Evolutionary conservation across 2,329 filamentous ascomycete species (phyloP).

Genomic region (Neonectria coccinea): DNA sequence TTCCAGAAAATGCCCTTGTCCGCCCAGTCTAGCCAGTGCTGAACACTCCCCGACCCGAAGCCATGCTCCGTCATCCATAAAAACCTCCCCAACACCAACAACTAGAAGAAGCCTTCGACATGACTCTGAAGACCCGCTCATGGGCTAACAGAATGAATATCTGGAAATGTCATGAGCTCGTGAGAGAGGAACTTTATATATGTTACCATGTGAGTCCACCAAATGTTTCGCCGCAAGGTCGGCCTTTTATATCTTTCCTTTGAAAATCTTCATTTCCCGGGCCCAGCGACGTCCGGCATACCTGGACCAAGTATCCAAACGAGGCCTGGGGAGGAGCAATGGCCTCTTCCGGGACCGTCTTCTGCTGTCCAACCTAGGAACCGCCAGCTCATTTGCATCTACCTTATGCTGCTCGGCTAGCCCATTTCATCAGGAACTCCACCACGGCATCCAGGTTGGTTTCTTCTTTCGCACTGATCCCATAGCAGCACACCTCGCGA

Average conservation of each 20-base stretch:
- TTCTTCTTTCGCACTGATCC: conserved; percentile 98
- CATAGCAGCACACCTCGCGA: conserved; percentile 97
- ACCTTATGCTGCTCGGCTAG: conserved; percentile 71
- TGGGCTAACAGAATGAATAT: conserved; percentile 38
- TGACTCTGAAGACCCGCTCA: conserved; percentile 33
- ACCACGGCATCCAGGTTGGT: conserved; percentile 97
- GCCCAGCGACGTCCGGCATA: conserved; percentile 13
- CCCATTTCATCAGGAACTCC: conserved; percentile 94
- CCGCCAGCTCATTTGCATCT: conserved; percentile 13
- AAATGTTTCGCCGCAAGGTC: conserved; percentile 33
- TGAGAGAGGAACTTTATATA: conserved; percentile 52
- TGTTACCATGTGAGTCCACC: conserved; percentile 42
- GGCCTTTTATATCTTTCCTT: conserved; percentile 31
- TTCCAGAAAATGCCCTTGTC: conserved; percentile 34
- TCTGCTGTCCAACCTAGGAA: background rate
- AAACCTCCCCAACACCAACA: conserved; percentile 33
- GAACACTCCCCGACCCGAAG: conserved; percentile 34
- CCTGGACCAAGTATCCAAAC: background rate
- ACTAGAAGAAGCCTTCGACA: conserved; percentile 43
- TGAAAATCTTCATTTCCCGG: conserved; percentile 9
- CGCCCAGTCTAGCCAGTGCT: conserved; percentile 47
- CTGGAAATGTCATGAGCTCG: conserved; percentile 50
- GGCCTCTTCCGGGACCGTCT: conserved; percentile 1
- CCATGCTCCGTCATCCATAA: conserved; percentile 39
- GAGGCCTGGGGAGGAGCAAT: background rate